Conservation (phyloP, 2,329 filamentous ascomycete species). For the Nemania bipapillata region DNA sequence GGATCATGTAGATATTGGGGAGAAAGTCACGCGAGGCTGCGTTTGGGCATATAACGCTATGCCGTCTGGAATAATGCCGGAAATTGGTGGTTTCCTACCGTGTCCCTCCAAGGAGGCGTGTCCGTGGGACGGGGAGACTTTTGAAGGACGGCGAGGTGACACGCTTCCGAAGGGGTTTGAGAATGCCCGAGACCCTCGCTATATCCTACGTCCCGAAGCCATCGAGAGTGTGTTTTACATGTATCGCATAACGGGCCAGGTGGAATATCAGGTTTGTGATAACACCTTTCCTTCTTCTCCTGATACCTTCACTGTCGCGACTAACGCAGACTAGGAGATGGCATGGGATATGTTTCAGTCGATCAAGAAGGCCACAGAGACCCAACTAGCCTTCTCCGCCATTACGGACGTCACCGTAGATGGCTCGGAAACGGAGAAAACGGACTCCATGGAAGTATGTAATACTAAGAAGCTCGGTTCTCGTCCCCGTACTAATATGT, state of each 20-base stretch:
- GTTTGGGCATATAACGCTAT: slow-evolving; percentile 69
- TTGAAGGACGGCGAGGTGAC: neutral
- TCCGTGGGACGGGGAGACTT: slow-evolving; percentile 41
- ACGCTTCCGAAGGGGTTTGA: slow-evolving; percentile 59
- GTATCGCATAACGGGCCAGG: slow-evolving; percentile 49
- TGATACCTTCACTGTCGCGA: neutral
- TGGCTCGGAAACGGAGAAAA: slow-evolving; percentile 22
- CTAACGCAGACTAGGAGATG: slow-evolving; percentile 36
- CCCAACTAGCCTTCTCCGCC: slow-evolving; percentile 36
- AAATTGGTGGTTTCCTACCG: slow-evolving; percentile 64
- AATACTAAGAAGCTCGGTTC: neutral
- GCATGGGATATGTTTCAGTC: slow-evolving; percentile 50
- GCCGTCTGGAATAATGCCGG: slow-evolving; percentile 69
- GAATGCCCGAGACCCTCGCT: slow-evolving; percentile 56
- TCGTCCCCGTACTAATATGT: neutral
- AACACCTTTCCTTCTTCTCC: neutral
- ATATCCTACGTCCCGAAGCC: slow-evolving; percentile 51
- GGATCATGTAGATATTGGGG: slow-evolving; percentile 65
- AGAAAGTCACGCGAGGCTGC: slow-evolving; percentile 70
- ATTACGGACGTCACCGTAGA: slow-evolving; percentile 33
- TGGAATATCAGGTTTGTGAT: slow-evolving; percentile 38
- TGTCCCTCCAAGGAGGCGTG: slow-evolving; percentile 52
- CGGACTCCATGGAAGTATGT: slow-evolving; percentile 47
- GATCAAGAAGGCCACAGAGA: slow-evolving; percentile 45
- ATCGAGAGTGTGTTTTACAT: slow-evolving; percentile 51